Base-by-base conservation (phyloP, 108 stramenopile species). In the Nitzschia sp. region DNA sequence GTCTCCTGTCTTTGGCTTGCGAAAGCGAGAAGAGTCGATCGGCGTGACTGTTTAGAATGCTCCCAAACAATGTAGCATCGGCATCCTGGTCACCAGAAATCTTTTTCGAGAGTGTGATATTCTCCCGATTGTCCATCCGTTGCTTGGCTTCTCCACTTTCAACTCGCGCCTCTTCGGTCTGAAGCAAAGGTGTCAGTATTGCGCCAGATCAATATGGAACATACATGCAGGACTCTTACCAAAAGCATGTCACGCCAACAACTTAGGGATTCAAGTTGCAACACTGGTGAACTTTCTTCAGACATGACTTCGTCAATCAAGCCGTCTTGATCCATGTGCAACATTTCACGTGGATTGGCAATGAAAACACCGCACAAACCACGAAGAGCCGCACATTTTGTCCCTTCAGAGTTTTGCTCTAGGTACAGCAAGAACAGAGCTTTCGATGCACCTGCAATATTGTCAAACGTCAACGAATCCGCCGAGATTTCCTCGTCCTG, bases 81-180 rank as follows among this genome's bases (percentile, higher is more conserved):
- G 83, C 83, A 63, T 95, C 94, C 77, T 95, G 91, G 65, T 93
- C 92, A 3, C 94, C 94, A 43, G 84, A 81, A 41, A 93, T 90
- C 34, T 80, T 83, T n/a, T 91, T 87, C 10, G 84, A 79, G 15
- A 86, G 51, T 29, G 87, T 89, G 8, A 91, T 82, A 38, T 67
- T 74, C 59, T 79, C 73, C 44, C 85, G 79, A 9, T 78, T 63
- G 20, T 89, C 85, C 90, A 91, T 87, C 71, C 83, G 86, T 10
- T 67, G 69, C 55, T 84, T 89, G 2, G 90, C 91, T 51, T 77
- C 85, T 39, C 90, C 90, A 65, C 83, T 80, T 62, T 95, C 94
- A 40, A 92, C 80, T 20, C 91, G 84, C 17, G 73, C 63, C 70
- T 95, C 94, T 65, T 93, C 90, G 0, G 81, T 41, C 75, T 76